Evolutionary conservation across 2,329 filamentous ascomycete genomes (phyloP), one percentile per base, ranked within the genome.

Genomic region (Decorospora gaudefroyi): DNA sequence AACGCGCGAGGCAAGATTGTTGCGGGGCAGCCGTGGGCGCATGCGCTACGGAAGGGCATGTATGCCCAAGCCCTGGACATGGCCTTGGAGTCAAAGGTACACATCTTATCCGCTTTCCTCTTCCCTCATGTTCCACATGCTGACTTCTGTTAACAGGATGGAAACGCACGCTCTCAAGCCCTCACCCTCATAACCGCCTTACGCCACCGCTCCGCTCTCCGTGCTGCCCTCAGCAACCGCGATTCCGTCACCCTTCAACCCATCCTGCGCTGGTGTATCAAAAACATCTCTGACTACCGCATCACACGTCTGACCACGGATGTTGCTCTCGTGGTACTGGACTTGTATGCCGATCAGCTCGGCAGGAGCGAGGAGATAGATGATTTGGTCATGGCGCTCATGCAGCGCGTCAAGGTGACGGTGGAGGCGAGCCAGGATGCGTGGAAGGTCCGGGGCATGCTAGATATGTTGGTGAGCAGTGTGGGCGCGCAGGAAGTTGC

Each of bases 391-490:
- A 78, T 82, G 57, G 77, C 77, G 34, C 75, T 96, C 52, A 83
- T 87, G 65, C 75, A 79, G 31, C 78, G 85, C 26, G 92, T 97
- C 13, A 80, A 82, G 51, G 75, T 81, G 27, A 88, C 93, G 69
- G 86, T 91, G 8, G 89, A 95, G 70, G 84, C 86, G 62, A 88
- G 90, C 15, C 88, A 96, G 72, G 79, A 87, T 64, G 91, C 92
- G 2, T 85, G 83, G 58, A 84, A 87, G 72, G 91, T 89, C 8
- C 81, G 81, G 55, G 93, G 92, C 2, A 96, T 97, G 91, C 73
- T 97, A 53, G 88, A 92, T 59, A 86, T 88, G 75, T 71, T 88
- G 53, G 82, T 87, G 61, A 76, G 79, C 55, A 83, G 87, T 63
- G 76, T 79, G n/a, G 57, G 47, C 11, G 45, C 40, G 6, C 46